Evolutionary conservation across 169 alveolate species (phyloP).

Genomic region (Plasmodium knowlesi): DNA sequence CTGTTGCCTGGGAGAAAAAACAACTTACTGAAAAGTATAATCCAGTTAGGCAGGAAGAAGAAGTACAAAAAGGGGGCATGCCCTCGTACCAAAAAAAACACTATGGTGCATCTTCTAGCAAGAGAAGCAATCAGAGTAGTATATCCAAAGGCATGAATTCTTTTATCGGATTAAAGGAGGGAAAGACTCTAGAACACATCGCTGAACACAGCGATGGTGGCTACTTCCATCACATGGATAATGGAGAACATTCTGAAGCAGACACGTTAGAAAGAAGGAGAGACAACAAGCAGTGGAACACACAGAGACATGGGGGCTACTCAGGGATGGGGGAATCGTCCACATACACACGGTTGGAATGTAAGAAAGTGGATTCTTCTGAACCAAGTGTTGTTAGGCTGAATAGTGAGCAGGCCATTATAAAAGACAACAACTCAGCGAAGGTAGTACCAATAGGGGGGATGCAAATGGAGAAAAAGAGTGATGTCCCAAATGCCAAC

Average conservation of each 20-base stretch:
- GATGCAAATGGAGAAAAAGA: neutral
- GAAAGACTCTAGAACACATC: neutral
- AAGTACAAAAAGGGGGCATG: neutral
- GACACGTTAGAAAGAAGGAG: neutral
- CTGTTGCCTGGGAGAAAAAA: neutral
- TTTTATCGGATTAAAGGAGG: neutral
- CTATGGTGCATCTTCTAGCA: neutral
- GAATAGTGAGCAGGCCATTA: neutral
- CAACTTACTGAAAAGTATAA: neutral
- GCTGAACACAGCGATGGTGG: neutral
- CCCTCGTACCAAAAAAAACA: neutral
- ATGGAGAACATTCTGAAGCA: neutral
- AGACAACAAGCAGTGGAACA: neutral
- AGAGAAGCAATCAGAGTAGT: neutral
- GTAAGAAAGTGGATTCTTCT: neutral
- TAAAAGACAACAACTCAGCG: neutral
- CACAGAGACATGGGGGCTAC: neutral
- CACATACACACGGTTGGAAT: neutral
- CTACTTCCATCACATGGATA: neutral
- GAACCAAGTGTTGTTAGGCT: neutral
- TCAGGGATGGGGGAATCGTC: neutral
- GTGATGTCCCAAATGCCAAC: neutral
- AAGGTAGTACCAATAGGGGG: conserved; percentile 7
- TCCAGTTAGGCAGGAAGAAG: neutral
- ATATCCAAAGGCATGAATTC: neutral